Evolutionary conservation across 352 stramenopile genomes (phyloP).

Genomic region (Phytopythium cucurbitacearum): DNA sequence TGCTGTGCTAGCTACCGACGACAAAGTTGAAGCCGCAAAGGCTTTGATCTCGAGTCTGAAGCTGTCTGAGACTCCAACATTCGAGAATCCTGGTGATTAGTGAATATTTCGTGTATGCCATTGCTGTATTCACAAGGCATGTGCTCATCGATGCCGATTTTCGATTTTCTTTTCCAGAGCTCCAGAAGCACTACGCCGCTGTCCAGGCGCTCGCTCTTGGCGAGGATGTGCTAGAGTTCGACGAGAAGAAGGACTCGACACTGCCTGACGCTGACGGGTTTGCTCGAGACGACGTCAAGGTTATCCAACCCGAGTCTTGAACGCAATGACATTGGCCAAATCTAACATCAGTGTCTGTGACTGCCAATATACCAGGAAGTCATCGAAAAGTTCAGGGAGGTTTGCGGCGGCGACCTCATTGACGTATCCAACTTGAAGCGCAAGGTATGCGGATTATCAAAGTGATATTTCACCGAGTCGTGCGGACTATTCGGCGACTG

Average conservation of each 20-base stretch:
- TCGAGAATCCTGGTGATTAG: slow-evolving; percentile 70
- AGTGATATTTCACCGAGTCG: not conserved
- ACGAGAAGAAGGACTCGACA: slow-evolving; percentile 74
- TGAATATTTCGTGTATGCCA: too few relatives aligned
- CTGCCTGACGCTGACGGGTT: slow-evolving; percentile 74
- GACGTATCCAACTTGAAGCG: slow-evolving; percentile 45
- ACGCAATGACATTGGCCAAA: not conserved
- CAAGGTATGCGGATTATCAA: slow-evolving; percentile 22
- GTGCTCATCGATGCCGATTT: not conserved
- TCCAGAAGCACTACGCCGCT: slow-evolving; percentile 83
- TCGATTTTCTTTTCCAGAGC: slow-evolving; percentile 28
- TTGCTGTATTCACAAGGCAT: not conserved
- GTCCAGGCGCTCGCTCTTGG: slow-evolving; percentile 73
- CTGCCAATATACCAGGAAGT: slow-evolving; percentile 22
- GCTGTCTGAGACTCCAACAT: slow-evolving; percentile 62
- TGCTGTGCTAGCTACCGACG: slow-evolving; percentile 21
- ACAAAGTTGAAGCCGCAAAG: slow-evolving; percentile 65
- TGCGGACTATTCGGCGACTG: not conserved
- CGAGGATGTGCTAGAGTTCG: slow-evolving; percentile 70
- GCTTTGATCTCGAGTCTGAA: slow-evolving; percentile 69
- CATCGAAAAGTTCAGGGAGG: slow-evolving; percentile 39
- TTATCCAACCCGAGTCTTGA: slow-evolving; percentile 6
- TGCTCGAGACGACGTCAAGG: slow-evolving; percentile 58
- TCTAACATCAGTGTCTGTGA: not conserved
- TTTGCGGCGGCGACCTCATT: slow-evolving; percentile 47